Evolutionary conservation across 2,329 filamentous ascomycete species (phyloP).

Genomic region (Fonsecaea pugnacius): DNA sequence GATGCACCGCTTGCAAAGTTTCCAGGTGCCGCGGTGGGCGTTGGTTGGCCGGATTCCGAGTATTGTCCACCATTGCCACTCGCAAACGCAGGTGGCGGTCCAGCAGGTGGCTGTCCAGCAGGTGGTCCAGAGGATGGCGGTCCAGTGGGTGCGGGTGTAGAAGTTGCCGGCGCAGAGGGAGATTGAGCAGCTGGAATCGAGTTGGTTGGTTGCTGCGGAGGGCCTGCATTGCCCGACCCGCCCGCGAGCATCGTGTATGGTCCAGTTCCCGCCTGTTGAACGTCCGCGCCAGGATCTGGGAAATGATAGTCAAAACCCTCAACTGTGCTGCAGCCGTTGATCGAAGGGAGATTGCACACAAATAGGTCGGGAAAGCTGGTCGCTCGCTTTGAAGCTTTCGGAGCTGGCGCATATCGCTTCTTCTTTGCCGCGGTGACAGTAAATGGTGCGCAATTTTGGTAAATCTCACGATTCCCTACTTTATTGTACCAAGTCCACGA

Average conservation of each 20-base stretch:
- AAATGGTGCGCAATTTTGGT: conserved; percentile 92
- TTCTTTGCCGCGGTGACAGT: conserved; percentile 60
- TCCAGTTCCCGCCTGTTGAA: conserved; percentile 46
- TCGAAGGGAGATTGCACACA: conserved; percentile 66
- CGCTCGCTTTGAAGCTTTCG: conserved; percentile 36
- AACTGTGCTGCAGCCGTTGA: conserved; percentile 59
- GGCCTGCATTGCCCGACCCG: conserved; percentile 33
- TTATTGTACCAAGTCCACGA: conserved; percentile 97
- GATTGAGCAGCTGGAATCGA: conserved; percentile 16
- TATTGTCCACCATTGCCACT: conserved; percentile 6
- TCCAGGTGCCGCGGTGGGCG: conserved; percentile 17
- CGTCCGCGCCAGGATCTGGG: conserved; percentile 66
- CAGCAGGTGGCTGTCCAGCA: too few relatives aligned
- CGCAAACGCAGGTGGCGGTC: conserved; percentile 8
- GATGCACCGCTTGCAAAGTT: conserved; percentile 25
- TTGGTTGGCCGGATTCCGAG: not conserved
- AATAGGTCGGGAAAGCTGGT: conserved; percentile 73
- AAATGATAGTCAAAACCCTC: conserved; percentile 66
- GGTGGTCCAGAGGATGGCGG: conserved; percentile 4
- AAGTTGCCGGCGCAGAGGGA: conserved; percentile 3
- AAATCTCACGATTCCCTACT: conserved; percentile 90
- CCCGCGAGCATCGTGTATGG: conserved; percentile 34
- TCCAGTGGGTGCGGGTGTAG: not conserved
- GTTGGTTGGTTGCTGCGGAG: conserved; percentile 26
- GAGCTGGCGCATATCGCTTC: conserved; percentile 47